Evolutionary conservation across 2,329 filamentous ascomycete genomes (phyloP), one percentile per base, ranked within the genome.

Genomic region (Aaosphaeria pasadenensis): DNA sequence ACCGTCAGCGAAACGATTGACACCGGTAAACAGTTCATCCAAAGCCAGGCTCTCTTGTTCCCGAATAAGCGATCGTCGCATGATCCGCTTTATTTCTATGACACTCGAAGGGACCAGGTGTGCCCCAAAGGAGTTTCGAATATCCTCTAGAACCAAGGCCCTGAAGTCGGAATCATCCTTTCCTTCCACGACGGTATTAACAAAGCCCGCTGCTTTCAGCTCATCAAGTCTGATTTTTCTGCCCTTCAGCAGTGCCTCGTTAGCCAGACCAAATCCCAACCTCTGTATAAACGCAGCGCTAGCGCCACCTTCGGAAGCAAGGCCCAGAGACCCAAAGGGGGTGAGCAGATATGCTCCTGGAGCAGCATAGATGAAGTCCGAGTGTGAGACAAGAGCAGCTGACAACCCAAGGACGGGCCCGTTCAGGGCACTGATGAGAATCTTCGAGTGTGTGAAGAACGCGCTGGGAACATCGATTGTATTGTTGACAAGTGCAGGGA

Each of bases 221-320:
- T 94, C 88, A 29, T 84, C 80, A 30, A 82, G 81, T 0, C 77
- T 66, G 59, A 96, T 87, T 43, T 84, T 80, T 69, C 86, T 86
- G 63, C 87, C 90, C 85, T 92, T 91, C 57, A 96, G 83, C n/a
- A 96, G 78, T 5, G 91, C 91, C 77, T 96, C 91, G 63, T 92
- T 92, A 11, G 89, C 89, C 66, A 87, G 86, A 47, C 81, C 75
- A 44, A 88, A 78, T 3, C 91, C 91, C 28, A 96, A 76, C 1
- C 90, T 78, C 62, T 86, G 80, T 9, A 91, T 87, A 49, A 96
- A 84, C 1, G 85, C 88, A 51, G 82, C 76, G 29, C 85, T 89
- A 1, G 89, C 83, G 39, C 86, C 88, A 41, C 91, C 91, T 74
- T 96, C 91, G 49, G 89, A 81, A 2, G 95, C 90, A 2, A 96